Evolutionary conservation across 1,139 yeast species (phyloP).

Genomic region (Petasospora rhodanensis): DNA sequence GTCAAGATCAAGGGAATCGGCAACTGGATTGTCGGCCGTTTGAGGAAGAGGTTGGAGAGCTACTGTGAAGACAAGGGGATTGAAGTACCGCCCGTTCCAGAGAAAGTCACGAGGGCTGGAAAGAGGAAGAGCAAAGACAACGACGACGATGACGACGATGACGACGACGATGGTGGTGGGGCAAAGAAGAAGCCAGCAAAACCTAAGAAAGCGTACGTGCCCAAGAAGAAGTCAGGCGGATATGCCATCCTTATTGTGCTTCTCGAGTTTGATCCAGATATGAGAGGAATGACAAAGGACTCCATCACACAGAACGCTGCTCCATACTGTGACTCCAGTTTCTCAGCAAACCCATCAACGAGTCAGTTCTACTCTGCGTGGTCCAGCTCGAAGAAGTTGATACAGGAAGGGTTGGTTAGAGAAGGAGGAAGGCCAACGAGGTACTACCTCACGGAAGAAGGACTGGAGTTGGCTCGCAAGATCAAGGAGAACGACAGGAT

Average conservation of each 20-base stretch:
- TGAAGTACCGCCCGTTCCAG: conserved; percentile 9
- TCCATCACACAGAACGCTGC: conserved; percentile 56
- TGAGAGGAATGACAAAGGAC: conserved; percentile 55
- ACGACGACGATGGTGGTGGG: too few species aligned
- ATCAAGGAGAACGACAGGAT: conserved; percentile 44
- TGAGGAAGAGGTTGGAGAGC: conserved; percentile 9
- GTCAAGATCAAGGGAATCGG: conserved; percentile 16
- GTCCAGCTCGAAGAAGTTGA: conserved; percentile 62
- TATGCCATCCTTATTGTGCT: conserved; percentile 77
- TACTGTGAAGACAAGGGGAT: conserved; percentile 21
- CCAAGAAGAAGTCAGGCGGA: conserved; percentile 77
- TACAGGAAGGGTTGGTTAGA: conserved; percentile 58
- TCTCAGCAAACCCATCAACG: conserved; percentile 57
- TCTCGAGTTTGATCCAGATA: conserved; percentile 44
- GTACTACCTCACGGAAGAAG: conserved; percentile 71
- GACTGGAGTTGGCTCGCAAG: conserved; percentile 56
- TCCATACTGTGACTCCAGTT: conserved; percentile 61
- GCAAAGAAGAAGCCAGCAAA: conserved; percentile 9
- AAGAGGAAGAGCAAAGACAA: conserved; percentile 2
- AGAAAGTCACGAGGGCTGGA: not conserved
- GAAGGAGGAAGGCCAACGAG: conserved; percentile 50
- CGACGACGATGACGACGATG: conserved; percentile 5
- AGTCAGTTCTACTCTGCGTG: conserved; percentile 74
- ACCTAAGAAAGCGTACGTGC: conserved; percentile 52
- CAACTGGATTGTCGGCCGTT: conserved; percentile 8